Conservation (phyloP, 306 rosid species). For the Castanospermum australe region DNA sequence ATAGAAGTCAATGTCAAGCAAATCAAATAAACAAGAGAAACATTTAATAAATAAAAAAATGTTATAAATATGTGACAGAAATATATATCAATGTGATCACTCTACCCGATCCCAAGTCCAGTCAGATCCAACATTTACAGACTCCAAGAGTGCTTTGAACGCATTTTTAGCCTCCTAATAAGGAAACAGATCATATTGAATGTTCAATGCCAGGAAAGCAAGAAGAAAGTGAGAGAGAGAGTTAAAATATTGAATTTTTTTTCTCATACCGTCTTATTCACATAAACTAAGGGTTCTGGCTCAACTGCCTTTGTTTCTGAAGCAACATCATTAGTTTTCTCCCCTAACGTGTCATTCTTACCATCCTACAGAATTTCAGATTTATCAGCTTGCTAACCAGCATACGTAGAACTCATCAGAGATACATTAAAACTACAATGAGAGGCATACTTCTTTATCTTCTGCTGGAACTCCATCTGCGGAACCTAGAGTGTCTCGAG, state of each 20-base stretch:
- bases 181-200: conserved; percentile 14
- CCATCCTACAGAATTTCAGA: conserved; percentile 50
- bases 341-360: conserved; percentile 45
- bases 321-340: conserved; percentile 51
- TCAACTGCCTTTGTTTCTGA: conserved; percentile 66
- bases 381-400: conserved; percentile 33
- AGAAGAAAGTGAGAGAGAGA: conserved; percentile 12
- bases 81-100: conserved; percentile 21
- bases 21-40: conserved; percentile 20
- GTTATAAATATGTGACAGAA: not conserved
- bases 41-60: not conserved
- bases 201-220: conserved; percentile 25
- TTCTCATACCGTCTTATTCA: conserved; percentile 64
- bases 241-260: conserved; percentile 13
- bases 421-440: conserved; percentile 11
- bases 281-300: conserved; percentile 62
- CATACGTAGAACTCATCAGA: conserved; percentile 20
- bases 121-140: conserved; percentile 84
- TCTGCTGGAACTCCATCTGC: conserved; percentile 50
- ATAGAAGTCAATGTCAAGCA: conserved; percentile 26
- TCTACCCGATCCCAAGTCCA: conserved; percentile 99
- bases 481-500: conserved; percentile 49
- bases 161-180: conserved; percentile 87
- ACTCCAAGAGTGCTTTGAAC: conserved; percentile 81
- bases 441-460: conserved; percentile 55